Conservation (phyloP, 768 basidiomycete genomes). For the Coprinellus micaceus region DNA sequence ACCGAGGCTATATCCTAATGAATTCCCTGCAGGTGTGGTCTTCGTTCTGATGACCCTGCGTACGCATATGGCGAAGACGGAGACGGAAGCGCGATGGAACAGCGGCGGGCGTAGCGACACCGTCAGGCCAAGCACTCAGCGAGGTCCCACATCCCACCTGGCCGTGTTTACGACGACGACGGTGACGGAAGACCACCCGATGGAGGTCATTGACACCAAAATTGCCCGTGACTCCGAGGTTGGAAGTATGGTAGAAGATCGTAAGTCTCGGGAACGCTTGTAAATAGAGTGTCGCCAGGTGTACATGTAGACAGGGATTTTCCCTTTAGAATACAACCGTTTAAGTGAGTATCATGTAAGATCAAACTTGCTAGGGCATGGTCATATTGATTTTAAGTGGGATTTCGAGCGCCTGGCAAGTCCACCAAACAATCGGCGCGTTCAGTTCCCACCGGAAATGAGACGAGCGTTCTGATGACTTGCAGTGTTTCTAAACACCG, state of each 20-base stretch:
- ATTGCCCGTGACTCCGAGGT: background rate
- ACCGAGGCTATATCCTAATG: background rate
- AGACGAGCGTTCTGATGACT: no score
- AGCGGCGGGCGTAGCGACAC: background rate
- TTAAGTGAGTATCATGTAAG: no score
- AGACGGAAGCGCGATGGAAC: background rate
- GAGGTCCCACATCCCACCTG: background rate
- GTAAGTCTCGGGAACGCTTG: no score
- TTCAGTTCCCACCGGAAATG: no score
- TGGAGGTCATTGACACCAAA: background rate
- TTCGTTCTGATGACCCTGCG: constrained; percentile 2
- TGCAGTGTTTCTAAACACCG: no score
- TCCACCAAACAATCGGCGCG: no score
- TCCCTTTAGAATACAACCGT: no score
- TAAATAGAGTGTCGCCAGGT: no score
- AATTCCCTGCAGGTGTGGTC: constrained; percentile 1
- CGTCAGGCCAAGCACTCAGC: background rate
- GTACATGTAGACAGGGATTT: no score
- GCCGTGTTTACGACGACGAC: background rate
- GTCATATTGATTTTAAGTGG: no score
- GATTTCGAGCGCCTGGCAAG: no score
- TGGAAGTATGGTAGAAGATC: background rate
- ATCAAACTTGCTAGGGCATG: no score
- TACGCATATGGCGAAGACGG: background rate
- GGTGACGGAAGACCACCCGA: background rate